Conservation (phyloP, 1,284 basidiomycete genomes). For the Melampsora americana region DNA sequence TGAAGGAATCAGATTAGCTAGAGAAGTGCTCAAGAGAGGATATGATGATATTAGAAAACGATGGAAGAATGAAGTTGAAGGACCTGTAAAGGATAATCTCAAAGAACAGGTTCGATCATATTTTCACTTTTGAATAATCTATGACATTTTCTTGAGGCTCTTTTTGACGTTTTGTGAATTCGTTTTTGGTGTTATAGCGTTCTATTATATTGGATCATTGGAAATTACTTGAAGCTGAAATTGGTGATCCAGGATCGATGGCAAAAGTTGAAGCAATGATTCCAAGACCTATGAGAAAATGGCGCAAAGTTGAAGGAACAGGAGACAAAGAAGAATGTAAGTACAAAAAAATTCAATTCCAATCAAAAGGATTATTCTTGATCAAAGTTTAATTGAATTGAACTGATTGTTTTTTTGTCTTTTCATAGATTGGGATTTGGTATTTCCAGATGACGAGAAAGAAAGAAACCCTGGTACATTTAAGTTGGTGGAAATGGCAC, state of each 20-base stretch:
- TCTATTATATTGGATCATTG: conserved; percentile 84
- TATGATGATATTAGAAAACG: conserved; percentile 79
- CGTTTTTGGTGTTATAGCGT: conserved; percentile 62
- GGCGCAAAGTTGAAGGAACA: conserved; percentile 75
- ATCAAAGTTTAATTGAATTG: conserved; percentile 5
- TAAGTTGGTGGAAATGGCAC: conserved; percentile 83
- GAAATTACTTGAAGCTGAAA: conserved; percentile 80
- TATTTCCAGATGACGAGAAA: conserved; percentile 89
- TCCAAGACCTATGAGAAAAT: conserved; percentile 82
- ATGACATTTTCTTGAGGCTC: background rate
- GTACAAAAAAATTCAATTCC: conserved; percentile 52
- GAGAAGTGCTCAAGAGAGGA: conserved; percentile 75
- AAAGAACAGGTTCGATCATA: conserved; percentile 74
- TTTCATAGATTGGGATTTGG: conserved; percentile 77
- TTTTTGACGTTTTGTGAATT: too few species aligned
- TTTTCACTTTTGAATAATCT: conserved; percentile 42
- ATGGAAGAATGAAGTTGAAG: conserved; percentile 52
- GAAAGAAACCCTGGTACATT: conserved; percentile 85
- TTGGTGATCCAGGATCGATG: conserved; percentile 67
- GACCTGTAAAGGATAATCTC: conserved; percentile 54
- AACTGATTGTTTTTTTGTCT: conserved; percentile 2
- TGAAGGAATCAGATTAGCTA: conserved; percentile 67
- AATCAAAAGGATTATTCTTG: background rate
- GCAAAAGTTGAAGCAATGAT: conserved; percentile 80
- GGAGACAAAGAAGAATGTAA: conserved; percentile 77